Percentiles rank a stretch among this genome's conserved stretches.
phyloP scores from a whole-genome alignment of 2,329 filamentous ascomycete species.

The Fusarium burgessii region DNA sequence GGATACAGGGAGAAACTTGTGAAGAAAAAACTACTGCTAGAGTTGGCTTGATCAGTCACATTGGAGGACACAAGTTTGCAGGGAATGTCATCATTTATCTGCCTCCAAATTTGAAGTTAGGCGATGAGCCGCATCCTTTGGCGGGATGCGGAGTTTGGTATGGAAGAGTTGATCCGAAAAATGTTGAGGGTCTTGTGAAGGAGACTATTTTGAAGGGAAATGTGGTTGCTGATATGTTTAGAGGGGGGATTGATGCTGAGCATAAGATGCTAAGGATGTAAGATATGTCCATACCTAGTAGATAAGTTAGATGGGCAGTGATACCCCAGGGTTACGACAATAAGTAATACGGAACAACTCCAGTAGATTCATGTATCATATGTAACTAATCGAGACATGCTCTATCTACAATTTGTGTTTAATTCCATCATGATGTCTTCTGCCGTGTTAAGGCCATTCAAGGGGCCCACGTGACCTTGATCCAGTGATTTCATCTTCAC shows the following conservation, averaged over 20 bases:
- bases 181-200: slow-evolving; percentile 80
- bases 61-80: slow-evolving; percentile 87
- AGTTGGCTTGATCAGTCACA: slow-evolving; percentile 80
- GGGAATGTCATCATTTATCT: slow-evolving; percentile 87
- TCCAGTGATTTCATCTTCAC: slow-evolving; percentile 4
- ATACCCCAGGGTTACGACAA: slow-evolving; percentile 26
- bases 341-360: neutral
- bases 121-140: slow-evolving; percentile 65
- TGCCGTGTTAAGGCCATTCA: neutral
- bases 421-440: neutral
- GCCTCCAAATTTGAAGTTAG: slow-evolving; percentile 64
- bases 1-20: slow-evolving; percentile 36
- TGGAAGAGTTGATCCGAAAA: slow-evolving; percentile 78
- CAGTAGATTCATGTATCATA: neutral
- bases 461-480: slow-evolving; percentile 37
- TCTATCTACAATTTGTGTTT: neutral
- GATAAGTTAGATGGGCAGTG: neutral
- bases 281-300: slow-evolving; percentile 9
- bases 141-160: slow-evolving; percentile 85
- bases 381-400: neutral
- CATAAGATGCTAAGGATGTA: slow-evolving; percentile 64
- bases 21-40: slow-evolving; percentile 59
- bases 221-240: slow-evolving; percentile 77
- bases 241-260: slow-evolving; percentile 73
- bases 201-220: slow-evolving; percentile 77